These are phyloP conservation scores for Fraxinus excelsior DNA, from an alignment of 257 asterid genomes.

Conservation along the genomic window DNA sequence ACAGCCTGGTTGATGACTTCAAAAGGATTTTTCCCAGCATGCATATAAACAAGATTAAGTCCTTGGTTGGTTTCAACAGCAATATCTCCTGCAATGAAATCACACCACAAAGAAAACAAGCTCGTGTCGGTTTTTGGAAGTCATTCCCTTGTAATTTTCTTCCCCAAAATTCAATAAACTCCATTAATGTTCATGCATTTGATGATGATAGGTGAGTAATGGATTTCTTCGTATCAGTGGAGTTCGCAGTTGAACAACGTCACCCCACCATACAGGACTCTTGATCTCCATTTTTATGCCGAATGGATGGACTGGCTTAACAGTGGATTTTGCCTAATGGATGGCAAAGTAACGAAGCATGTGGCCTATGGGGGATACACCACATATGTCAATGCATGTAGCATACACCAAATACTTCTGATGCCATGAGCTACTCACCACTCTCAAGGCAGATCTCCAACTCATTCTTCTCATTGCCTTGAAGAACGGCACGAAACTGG, in stretches of 20 bases:
- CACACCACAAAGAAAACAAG: conserved; percentile 31
- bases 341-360: conserved; percentile 7
- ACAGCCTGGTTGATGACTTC: conserved; percentile 93
- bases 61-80: conserved; percentile 92
- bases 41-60: conserved; percentile 79
- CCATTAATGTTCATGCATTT: conserved; percentile 27
- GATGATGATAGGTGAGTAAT: conserved; percentile 21
- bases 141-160: conserved; percentile 21
- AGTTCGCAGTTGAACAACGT: conserved; percentile 29
- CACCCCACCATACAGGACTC: conserved; percentile 21
- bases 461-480: conserved; percentile 84
- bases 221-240: conserved; percentile 30
- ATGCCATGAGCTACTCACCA: conserved; percentile 59
- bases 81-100: conserved; percentile 73
- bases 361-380: not conserved
- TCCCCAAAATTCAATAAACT: conserved; percentile 30
- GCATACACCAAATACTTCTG: conserved; percentile 28
- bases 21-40: conserved; percentile 91
- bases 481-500: conserved; percentile 77
- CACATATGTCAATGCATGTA: conserved; percentile 18
- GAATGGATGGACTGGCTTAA: conserved; percentile 28
- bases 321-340: conserved; percentile 17
- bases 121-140: conserved; percentile 31
- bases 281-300: conserved; percentile 27
- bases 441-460: conserved; percentile 97